These are phyloP conservation scores for Boletus vinaceobasis DNA, from an alignment of 768 basidiomycete genomes.

Conservation along the genomic window DNA sequence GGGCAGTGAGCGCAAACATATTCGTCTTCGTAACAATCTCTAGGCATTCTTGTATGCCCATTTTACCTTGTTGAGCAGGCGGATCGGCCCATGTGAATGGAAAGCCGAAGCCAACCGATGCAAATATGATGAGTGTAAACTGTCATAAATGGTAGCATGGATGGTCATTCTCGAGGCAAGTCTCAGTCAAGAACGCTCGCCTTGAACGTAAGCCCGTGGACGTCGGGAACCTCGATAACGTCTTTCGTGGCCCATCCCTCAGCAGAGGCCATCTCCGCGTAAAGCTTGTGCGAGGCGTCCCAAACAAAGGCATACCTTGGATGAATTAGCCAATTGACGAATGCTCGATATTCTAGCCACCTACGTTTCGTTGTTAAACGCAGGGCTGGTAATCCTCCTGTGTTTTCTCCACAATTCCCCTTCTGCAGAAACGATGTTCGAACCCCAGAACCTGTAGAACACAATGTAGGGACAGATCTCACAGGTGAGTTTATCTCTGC, in stretches of 20 bases:
- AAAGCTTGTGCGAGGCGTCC: conserved; percentile 16
- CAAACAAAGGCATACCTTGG: conserved; percentile 23
- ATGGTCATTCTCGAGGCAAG: background rate
- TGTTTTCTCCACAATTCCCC: conserved; percentile 21
- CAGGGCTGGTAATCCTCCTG: conserved; percentile 18
- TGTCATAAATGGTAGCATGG: background rate
- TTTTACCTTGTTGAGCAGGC: conserved; percentile 15
- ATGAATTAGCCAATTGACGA: background rate
- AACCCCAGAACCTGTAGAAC: conserved; percentile 15
- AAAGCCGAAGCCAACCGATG: conserved; percentile 24
- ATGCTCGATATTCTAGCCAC: background rate
- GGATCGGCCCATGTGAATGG: conserved; percentile 19
- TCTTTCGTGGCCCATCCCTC: conserved; percentile 20
- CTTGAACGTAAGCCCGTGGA: conserved; percentile 21
- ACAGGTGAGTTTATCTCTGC: background rate
- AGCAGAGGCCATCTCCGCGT: conserved; percentile 15
- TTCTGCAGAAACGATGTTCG: conserved; percentile 12
- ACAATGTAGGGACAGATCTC: background rate
- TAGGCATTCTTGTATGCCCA: conserved; percentile 22
- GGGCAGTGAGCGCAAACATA: conserved; percentile 16
- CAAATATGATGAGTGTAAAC: conserved; percentile 22
- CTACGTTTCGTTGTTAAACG: conserved; percentile 24
- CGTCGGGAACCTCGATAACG: conserved; percentile 11
- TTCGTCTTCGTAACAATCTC: conserved; percentile 9
- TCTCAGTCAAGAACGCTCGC: background rate